A percentile compares a stretch with the other conserved stretches of the same genome.
These are phyloP conservation scores for Aschersonia sp. DNA, from an alignment of 2,329 filamentous ascomycete genomes.

Conservation along the genomic window DNA sequence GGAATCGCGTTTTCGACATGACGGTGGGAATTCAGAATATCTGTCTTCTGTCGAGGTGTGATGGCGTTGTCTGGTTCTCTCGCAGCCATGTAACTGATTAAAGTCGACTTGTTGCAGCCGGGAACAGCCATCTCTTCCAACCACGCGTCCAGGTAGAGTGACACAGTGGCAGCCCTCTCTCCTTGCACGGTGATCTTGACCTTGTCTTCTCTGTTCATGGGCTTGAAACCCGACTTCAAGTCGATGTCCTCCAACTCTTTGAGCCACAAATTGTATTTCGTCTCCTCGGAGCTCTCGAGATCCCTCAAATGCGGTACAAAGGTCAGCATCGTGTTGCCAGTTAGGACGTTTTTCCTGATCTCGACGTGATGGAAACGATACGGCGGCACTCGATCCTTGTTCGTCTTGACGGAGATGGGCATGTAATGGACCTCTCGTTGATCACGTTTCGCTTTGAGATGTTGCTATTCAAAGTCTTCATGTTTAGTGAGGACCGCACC, in stretches of 20 bases:
- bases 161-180: constrained; percentile 35
- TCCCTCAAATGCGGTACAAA: constrained; percentile 47
- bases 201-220: constrained; percentile 36
- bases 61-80: constrained; percentile 31
- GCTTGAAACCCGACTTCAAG: constrained; percentile 40
- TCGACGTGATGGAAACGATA: constrained; percentile 47
- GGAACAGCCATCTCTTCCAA: constrained; percentile 33
- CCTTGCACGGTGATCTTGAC: constrained; percentile 31
- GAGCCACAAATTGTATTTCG: constrained; percentile 40
- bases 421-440: constrained; percentile 25
- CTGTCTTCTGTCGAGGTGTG: constrained; percentile 39
- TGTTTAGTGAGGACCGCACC: background rate
- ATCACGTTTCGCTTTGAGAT: constrained; percentile 27
- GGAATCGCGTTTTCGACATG: constrained; percentile 24
- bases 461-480: constrained; percentile 19
- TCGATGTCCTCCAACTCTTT: constrained; percentile 44
- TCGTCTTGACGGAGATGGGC: constrained; percentile 32
- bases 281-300: constrained; percentile 40
- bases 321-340: constrained; percentile 44
- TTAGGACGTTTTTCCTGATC: constrained; percentile 43
- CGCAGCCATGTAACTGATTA: constrained; percentile 38
- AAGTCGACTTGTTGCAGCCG: constrained; percentile 34
- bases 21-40: constrained; percentile 32
- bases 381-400: constrained; percentile 36
- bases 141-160: constrained; percentile 40